Conservation (phyloP, 2,329 filamentous ascomycete species). For the Teratosphaeriaceae sp. region DNA sequence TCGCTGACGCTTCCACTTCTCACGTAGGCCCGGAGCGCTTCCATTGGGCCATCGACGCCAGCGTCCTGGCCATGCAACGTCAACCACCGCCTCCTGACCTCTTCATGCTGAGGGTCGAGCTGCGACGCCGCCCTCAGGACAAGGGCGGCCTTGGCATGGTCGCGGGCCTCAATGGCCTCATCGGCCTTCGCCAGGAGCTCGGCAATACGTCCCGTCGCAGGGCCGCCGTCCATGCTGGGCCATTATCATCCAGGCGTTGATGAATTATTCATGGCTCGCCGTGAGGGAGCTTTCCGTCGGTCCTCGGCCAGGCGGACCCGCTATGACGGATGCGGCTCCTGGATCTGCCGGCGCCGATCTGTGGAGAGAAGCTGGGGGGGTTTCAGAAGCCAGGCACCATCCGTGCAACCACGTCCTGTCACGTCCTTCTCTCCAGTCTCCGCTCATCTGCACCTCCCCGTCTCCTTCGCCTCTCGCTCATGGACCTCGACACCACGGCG, state of each 20-base stretch:
- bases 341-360: too few species aligned
- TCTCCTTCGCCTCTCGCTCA: too few species aligned
- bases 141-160: slow-evolving; percentile 34
- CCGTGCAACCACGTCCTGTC: too few species aligned
- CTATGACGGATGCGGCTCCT: too few species aligned
- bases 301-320: not conserved
- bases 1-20: not conserved
- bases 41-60: not conserved
- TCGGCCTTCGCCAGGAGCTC: slow-evolving; percentile 19
- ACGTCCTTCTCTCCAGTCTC: too few species aligned
- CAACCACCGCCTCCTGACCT: slow-evolving; percentile 36
- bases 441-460: too few species aligned
- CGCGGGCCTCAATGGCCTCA: slow-evolving; percentile 17
- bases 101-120: slow-evolving; percentile 35
- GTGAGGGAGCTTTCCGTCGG: too few species aligned
- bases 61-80: not conserved
- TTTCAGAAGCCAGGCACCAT: too few species aligned
- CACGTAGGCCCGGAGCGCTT: not conserved
- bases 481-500: not conserved
- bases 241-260: slow-evolving; percentile 9
- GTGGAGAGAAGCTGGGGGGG: too few species aligned
- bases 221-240: slow-evolving; percentile 17
- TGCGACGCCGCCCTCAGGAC: slow-evolving; percentile 39
- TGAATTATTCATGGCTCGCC: not conserved
- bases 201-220: slow-evolving; percentile 15